Evolutionary conservation across 2,329 filamentous ascomycete genomes (phyloP), one percentile per base, ranked within the genome.

Genomic region (Didymella segeticola): DNA sequence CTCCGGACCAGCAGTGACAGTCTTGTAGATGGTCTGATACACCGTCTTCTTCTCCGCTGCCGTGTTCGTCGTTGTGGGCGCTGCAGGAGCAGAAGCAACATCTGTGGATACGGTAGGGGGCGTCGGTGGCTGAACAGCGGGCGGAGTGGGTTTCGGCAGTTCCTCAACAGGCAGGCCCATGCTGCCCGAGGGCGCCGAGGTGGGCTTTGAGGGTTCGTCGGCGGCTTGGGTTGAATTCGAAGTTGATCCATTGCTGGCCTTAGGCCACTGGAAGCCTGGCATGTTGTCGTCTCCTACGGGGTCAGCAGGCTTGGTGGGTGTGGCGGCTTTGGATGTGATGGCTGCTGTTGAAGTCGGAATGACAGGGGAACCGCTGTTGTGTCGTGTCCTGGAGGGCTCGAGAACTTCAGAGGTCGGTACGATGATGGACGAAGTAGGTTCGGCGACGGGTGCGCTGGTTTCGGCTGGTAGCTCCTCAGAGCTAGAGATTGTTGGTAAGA

Each of bases 191-290:
- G 51, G 39, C 19, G 38, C 19, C n/a, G 57, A 53, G 15, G 57
- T 47, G 20, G 56, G 17, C 33, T 39, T 17, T 17, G 41, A 31
- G 5, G 43, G 43, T 3, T 39, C 36, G 9, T 39, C 31, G 22
- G 49, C 48, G 6, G 58, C 36, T 26, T 42, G 42, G 29, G 54
- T 61, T 11, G 47, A 38, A 25, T 57, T 47, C 3, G 45, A 30
- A 4, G 29, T 15, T 17, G 34, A 34, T 20, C 42, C 26, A 14
- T 39, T 15, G 27, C 53, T 38, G 15, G 53, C 34, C 12, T 34
- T 10, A 5, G 64, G 64, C 64, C 64, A 68, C 19, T 64, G 56
- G 56, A 66, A 68, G 26, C 62, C 64, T 10, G 55, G 30, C 61
- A 68, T 64, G 11, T 53, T 56, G 17, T 50, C 42, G 20, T 45